phyloP scores from a whole-genome alignment of 805 yeast genomes.

The Metschnikowia chrysomelidarum region DNA sequence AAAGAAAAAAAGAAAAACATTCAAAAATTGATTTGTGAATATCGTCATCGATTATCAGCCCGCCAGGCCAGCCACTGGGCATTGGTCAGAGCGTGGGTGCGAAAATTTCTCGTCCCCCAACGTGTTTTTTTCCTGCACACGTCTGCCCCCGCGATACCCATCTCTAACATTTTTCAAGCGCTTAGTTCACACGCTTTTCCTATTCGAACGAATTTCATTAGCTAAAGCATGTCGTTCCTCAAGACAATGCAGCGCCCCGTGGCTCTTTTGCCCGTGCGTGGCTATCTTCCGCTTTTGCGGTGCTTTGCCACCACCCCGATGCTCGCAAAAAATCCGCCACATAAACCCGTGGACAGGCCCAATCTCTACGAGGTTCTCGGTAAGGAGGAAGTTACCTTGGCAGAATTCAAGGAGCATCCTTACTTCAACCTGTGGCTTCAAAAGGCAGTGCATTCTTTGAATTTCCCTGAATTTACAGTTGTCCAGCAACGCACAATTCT shows the following conservation, averaged over 20 bases:
- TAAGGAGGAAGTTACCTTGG: constrained; percentile 14
- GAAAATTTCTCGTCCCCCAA: constrained; percentile 4
- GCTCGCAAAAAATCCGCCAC: constrained; percentile 4
- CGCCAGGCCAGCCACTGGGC: too few species aligned
- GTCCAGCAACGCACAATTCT: constrained; percentile 65
- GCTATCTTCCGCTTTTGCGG: too few species aligned
- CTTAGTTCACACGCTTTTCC: too few species aligned
- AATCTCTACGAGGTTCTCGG: constrained; percentile 10
- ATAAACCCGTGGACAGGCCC: constrained; percentile 10
- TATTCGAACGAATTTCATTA: too few species aligned
- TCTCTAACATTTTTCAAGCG: neutral
- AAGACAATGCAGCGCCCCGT: constrained; percentile 7
- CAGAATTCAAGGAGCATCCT: constrained; percentile 13
- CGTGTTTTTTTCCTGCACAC: too few species aligned
- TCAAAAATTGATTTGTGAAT: too few species aligned
- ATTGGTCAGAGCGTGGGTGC: constrained; percentile 9
- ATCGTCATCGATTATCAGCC: too few species aligned
- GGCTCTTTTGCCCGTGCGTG: neutral
- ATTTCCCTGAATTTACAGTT: constrained; percentile 56
- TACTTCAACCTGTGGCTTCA: constrained; percentile 12
- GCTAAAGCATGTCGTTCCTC: constrained; percentile 7
- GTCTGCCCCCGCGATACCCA: neutral
- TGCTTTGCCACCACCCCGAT: constrained; percentile 4
- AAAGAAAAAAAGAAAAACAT: too few species aligned
- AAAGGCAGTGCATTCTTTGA: constrained; percentile 21